Evolutionary conservation across 2,329 filamentous ascomycete species (phyloP), one percentile per base, ranked within the genome.

Genomic region (Alternaria viburni): DNA sequence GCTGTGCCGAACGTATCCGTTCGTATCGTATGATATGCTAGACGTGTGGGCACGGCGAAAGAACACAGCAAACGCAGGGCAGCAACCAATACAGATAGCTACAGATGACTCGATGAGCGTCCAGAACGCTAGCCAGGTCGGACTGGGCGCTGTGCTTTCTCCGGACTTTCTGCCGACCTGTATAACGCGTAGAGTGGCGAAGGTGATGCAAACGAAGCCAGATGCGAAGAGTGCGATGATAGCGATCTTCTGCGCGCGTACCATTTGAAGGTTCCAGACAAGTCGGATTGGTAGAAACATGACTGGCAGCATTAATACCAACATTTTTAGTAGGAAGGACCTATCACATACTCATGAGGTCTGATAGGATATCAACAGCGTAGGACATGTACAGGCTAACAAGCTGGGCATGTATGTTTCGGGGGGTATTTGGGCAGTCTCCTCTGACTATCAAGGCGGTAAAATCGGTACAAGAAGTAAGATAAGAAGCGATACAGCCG

Each of bases 251-350:
- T 80, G 73, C 12, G 64, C 59, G 5, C 57, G 59, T 11, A 75
- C 69, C 67, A 80, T 77, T 21, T 75, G 75, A 3, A 81, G 69
- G 21, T 76, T 74, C 75, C 75, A 80, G 28, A 80, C 77, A 2
- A 81, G 70, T n/a, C 72, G 74, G 49, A 80, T 67, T 5, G 79
- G 78, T 9, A 81, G 69, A 9, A 73, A 62, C 77, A 80, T 81
- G 50, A 81, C 78, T 80, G 43, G 12, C 21, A n/a, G 25, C 10
- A 54, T 61, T 25, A 61, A 32, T 30, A 23, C 23, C 5, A 13
- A 21, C 9, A 2, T 5, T 47, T 32, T 32, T 32, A 32, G 25
- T 15, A 15, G 25, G 32, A 10, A 15, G 19, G 4, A 23, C 25
- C 4, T 30, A 19, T 30, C 5, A 26, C 61, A n/a, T 69, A 77